Evolutionary conservation across 805 yeast genomes (phyloP).

Genomic region (Saccharomycopsis javanensis): DNA sequence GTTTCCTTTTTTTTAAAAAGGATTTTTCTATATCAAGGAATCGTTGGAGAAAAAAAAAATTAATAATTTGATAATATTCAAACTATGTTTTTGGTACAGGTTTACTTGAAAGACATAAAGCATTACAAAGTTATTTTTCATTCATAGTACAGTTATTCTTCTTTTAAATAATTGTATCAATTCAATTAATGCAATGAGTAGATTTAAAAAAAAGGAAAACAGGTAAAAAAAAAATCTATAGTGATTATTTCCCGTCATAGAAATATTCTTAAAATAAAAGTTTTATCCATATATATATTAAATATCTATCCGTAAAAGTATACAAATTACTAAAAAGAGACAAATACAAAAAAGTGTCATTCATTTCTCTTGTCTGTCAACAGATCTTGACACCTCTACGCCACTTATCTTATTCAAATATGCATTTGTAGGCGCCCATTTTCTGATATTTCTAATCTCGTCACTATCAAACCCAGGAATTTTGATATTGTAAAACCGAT

Average conservation of each 20-base stretch:
- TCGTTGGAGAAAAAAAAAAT: no score
- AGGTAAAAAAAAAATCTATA: no score
- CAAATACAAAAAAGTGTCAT: not conserved
- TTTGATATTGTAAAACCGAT: conserved; percentile 88
- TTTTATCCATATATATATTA: not conserved
- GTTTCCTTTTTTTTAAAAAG: no score
- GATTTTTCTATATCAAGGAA: not conserved
- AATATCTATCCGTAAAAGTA: not conserved
- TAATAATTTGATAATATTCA: not conserved
- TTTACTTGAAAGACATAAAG: not conserved
- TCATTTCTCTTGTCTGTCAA: conserved; percentile 16
- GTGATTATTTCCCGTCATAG: no score
- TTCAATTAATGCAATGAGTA: no score
- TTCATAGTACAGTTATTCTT: no score
- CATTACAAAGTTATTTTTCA: not conserved
- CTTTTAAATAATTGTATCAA: not conserved
- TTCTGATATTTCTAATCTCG: conserved; percentile 71
- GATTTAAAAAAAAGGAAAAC: no score
- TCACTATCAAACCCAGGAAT: conserved; percentile 91
- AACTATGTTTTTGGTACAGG: not conserved
- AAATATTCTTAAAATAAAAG: no score
- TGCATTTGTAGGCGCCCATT: conserved; percentile 54
- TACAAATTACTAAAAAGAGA: not conserved
- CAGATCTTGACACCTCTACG: conserved; percentile 19
- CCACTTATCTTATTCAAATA: conserved; percentile 63